These are phyloP conservation scores for Kwoniella sp. DNA, from an alignment of 768 basidiomycete species.

Conservation along the genomic window DNA sequence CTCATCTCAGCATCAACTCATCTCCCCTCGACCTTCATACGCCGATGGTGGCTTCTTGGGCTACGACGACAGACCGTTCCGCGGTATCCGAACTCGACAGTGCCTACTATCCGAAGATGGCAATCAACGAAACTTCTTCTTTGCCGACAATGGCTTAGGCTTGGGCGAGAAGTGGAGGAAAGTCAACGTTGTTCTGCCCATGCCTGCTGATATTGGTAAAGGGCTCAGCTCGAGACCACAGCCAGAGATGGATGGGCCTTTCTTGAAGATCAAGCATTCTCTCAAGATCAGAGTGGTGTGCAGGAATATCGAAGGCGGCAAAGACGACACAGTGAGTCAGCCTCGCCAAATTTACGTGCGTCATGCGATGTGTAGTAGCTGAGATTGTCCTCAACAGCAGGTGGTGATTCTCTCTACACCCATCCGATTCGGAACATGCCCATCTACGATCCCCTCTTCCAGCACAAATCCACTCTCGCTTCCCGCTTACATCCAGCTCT, in stretches of 20 bases:
- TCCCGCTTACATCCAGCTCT: conserved; percentile 53
- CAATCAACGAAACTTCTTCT: conserved; percentile 48
- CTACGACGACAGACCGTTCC: conserved; percentile 19
- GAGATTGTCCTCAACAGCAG: conserved; percentile 25
- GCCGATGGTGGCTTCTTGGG: conserved; percentile 30
- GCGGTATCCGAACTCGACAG: conserved; percentile 17
- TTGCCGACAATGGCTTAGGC: conserved; percentile 47
- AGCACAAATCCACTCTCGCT: conserved; percentile 19
- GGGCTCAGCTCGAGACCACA: conserved; percentile 28
- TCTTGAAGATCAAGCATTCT: conserved; percentile 47
- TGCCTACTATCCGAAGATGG: conserved; percentile 50
- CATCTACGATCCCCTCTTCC: conserved; percentile 24
- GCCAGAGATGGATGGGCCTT: conserved; percentile 48
- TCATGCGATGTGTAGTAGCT: background rate
- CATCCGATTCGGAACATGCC: conserved; percentile 48
- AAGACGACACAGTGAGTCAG: conserved; percentile 27
- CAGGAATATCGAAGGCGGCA: conserved; percentile 9
- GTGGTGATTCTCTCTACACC: conserved; percentile 50
- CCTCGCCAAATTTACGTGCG: background rate
- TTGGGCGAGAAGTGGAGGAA: conserved; percentile 50
- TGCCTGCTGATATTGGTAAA: conserved; percentile 31
- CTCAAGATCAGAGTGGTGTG: conserved; percentile 52
- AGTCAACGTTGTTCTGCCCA: conserved; percentile 53
- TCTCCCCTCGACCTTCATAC: conserved; percentile 35
- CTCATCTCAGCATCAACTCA: conserved; percentile 28